Evolutionary conservation across 73 alveolate species (phyloP), one percentile per base, ranked within the genome.

Genomic region (Blepharisma stoltei): DNA sequence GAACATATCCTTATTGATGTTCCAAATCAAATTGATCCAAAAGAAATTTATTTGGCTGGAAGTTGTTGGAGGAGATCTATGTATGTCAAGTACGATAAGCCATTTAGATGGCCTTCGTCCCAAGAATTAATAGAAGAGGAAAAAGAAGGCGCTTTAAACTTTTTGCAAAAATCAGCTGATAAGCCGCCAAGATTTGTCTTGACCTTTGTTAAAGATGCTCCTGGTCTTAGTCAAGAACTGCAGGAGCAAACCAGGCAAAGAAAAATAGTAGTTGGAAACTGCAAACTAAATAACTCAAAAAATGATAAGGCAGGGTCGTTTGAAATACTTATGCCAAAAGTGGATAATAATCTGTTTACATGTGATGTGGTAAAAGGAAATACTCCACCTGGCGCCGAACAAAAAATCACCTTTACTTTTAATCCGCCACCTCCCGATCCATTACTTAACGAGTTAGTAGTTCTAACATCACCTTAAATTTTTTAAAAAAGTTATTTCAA

Each of bases 341-440:
- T 91, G 25, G 93, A 95, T 77, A 83, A 84, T 68, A 80, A 82
- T 78, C 92, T 83, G 78, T 95, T 95, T 83, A 93, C 93, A 37
- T 94, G 98, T 77, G 99, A 95, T 85, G 86, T 82, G 68, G 88
- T 84, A 23, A 95, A 95, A 67, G 99, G 98, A 5, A 82, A 89
- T 18, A 80, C 94, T 6, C 81, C 81, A 14, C 91, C 97, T 38
- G 99, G 99, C 0, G 89, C 83, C 71, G 99, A 94, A 76, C 66
- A 78, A 14, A 85, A 80, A 11, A 88, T 95, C 21, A 92, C 93
- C 46, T 95, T 95, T 86, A 89, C 94, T 54, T 95, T 90, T 80
- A 95, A 95, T 53, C 96, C 94, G n/a, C 98, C 98, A 6, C 84
- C 94, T 50, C 67, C 86, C 20, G 99, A 95, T 87, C 96, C 98